Percentiles rank a stretch among this genome's conserved stretches.
These are phyloP conservation scores for Ampelocalamus luodianensis DNA, from an alignment of 176 grass and related monocot genomes.

Conservation along the genomic window DNA sequence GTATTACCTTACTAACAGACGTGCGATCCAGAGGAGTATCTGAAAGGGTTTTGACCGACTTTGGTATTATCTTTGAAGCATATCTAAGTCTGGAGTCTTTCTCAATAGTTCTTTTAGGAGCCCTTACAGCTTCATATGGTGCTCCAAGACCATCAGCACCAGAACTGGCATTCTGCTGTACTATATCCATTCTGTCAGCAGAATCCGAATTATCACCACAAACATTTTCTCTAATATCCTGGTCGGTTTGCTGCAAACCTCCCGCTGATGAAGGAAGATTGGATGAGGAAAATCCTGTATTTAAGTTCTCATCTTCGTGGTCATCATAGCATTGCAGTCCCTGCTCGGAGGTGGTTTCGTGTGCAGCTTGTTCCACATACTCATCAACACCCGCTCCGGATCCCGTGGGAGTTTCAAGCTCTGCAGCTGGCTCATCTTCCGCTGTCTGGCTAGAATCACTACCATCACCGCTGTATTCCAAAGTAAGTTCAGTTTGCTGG, in stretches of 20 bases:
- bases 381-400: slow-evolving; percentile 44
- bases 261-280: slow-evolving; percentile 32
- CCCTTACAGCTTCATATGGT: slow-evolving; percentile 27
- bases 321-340: slow-evolving; percentile 39
- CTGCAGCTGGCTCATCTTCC: slow-evolving; percentile 55
- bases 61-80: slow-evolving; percentile 51
- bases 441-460: slow-evolving; percentile 86
- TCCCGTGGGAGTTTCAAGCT: slow-evolving; percentile 58
- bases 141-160: slow-evolving; percentile 32
- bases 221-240: slow-evolving; percentile 45
- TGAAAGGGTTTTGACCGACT: slow-evolving; percentile 39
- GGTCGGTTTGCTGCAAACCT: slow-evolving; percentile 45
- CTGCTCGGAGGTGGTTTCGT: slow-evolving; percentile 41
- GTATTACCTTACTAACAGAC: slow-evolving; percentile 63
- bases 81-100: slow-evolving; percentile 44
- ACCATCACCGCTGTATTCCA: slow-evolving; percentile 90
- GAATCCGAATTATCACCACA: slow-evolving; percentile 15
- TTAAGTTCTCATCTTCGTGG: slow-evolving; percentile 34
- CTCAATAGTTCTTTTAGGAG: slow-evolving; percentile 38
- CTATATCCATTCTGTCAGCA: slow-evolving; percentile 13
- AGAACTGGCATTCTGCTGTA: slow-evolving; percentile 22
- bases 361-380: slow-evolving; percentile 44
- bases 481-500: slow-evolving; percentile 82
- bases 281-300: slow-evolving; percentile 35
- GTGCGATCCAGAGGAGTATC: slow-evolving; percentile 36